Evolutionary conservation across 106 monocot species (phyloP), one percentile per base, ranked within the genome.

Genomic region (Allium cepa): DNA sequence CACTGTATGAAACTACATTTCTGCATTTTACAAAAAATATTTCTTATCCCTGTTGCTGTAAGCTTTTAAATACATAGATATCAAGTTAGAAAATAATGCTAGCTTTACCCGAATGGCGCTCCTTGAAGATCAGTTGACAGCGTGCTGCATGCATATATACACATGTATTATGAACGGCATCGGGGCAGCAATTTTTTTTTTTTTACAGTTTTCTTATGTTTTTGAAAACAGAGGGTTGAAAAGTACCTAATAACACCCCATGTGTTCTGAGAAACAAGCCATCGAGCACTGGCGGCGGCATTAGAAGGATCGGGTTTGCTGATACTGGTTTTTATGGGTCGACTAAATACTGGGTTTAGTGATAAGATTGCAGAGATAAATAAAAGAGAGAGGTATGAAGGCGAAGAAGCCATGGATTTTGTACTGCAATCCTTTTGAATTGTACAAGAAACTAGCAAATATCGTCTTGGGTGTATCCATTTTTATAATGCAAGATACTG

Each of bases 1-100:
- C 94, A 70, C 94, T 94, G 77, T 79, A 94, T n/a, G 94, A 94
- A 76, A 94, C 94, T 56, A 90, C 94, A 79, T 94, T 90, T 51
- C 94, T 94, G 71, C 71, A 79, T 48, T 11, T 26, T 8, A 62
- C 28, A 46, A 3, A 1, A 45, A 17, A 22, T 4, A 62, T 55
- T 55, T 55, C 15, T 55, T 5, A 36, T 36, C 36, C 36, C 53
- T 55, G 0, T 55, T 55, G 5, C 53, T 1, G 52, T 8, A 55
- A 55, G 2, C 53, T 55, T 15, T 55, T 55, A 55, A 12, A 55
- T 55, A 3, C 15, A 55, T 12, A 15, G 53, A 15, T 55, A 55
- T 55, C 15, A 12, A 12, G 53, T 12, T 55, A 15, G 53, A 55
- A 55, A 12, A 7, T 3, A 55, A 55, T 12, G 53, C 53, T 55